A percentile compares a stretch with the other conserved stretches of the same genome.
Evolutionary conservation across 176 grass and related monocot genomes (phyloP).

Genomic region (Triticum urartu): DNA sequence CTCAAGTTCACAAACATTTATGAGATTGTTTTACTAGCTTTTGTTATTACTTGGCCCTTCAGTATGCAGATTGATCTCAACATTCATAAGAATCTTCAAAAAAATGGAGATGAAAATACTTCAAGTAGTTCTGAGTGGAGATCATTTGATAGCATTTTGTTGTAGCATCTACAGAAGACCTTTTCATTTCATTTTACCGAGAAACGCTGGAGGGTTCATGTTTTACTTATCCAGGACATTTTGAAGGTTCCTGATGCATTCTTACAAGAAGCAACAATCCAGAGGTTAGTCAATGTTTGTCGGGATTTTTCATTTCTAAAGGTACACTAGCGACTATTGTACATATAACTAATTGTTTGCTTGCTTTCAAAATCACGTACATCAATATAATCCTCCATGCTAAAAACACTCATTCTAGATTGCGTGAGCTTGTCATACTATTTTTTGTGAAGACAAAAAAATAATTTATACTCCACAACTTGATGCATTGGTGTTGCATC

Average conservation of each 20-base stretch:
- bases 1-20: no score
- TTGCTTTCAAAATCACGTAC: neutral
- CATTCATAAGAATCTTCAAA: conserved; percentile 59
- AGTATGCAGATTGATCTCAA: conserved; percentile 64
- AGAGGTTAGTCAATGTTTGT: conserved; percentile 52
- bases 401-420: neutral
- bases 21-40: neutral
- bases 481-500: no score
- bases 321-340: no score
- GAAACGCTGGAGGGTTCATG: conserved; percentile 79
- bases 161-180: conserved; percentile 84
- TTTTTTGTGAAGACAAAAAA: no score
- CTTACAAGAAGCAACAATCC: conserved; percentile 64
- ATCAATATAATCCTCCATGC: neutral
- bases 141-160: conserved; percentile 89
- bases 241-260: conserved; percentile 65
- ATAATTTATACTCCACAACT: no score
- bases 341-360: no score
- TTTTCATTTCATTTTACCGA: conserved; percentile 79
- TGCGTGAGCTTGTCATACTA: neutral
- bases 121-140: conserved; percentile 46
- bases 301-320: neutral
- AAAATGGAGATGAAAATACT: conserved; percentile 39
- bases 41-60: neutral
- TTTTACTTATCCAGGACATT: conserved; percentile 87